Percentiles rank a stretch among this genome's conserved stretches.
These are phyloP conservation scores for Mortierella sp. DNA, from an alignment of 371 early-diverging fungal species.

Conservation along the genomic window DNA sequence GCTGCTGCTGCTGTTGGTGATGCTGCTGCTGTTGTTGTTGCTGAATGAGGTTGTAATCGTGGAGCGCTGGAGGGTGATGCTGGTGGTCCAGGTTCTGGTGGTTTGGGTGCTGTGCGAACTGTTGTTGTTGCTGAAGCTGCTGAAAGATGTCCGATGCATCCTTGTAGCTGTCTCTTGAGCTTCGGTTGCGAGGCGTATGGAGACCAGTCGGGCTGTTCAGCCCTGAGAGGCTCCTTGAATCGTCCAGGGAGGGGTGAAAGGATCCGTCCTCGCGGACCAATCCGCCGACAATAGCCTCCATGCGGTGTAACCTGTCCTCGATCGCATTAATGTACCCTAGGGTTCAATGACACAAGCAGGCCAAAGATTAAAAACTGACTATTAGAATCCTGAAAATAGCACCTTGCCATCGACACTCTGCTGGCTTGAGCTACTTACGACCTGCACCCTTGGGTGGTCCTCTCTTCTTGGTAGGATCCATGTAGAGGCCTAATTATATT, in stretches of 20 bases:
- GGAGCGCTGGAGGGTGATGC: constrained; percentile 38
- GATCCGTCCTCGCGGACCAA: constrained; percentile 46
- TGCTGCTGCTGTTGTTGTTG: constrained; percentile 22
- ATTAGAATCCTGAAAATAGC: constrained; percentile 3
- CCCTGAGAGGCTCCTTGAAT: constrained; percentile 14
- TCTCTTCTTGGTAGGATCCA: constrained; percentile 56
- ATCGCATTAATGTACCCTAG: constrained; percentile 81
- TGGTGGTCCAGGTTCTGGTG: constrained; percentile 30
- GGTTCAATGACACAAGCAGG: background rate
- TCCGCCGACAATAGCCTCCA: constrained; percentile 70
- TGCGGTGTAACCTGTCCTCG: constrained; percentile 72
- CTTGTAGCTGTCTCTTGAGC: constrained; percentile 25
- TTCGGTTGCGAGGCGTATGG: constrained; percentile 7
- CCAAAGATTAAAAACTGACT: background rate
- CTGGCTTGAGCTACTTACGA: constrained; percentile 34
- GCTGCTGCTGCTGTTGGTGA: constrained; percentile 10
- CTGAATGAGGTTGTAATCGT: constrained; percentile 24
- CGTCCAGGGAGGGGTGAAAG: constrained; percentile 6
- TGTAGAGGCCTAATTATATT: constrained; percentile 31
- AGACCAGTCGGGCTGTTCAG: background rate
- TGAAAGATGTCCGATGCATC: constrained; percentile 2
- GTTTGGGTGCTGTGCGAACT: constrained; percentile 20
- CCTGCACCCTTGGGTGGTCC: constrained; percentile 58
- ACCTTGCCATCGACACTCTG: background rate
- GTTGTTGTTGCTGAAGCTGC: constrained; percentile 12